These are phyloP conservation scores for Moelleriella libera DNA, from an alignment of 2,329 filamentous ascomycete genomes.

Conservation along the genomic window DNA sequence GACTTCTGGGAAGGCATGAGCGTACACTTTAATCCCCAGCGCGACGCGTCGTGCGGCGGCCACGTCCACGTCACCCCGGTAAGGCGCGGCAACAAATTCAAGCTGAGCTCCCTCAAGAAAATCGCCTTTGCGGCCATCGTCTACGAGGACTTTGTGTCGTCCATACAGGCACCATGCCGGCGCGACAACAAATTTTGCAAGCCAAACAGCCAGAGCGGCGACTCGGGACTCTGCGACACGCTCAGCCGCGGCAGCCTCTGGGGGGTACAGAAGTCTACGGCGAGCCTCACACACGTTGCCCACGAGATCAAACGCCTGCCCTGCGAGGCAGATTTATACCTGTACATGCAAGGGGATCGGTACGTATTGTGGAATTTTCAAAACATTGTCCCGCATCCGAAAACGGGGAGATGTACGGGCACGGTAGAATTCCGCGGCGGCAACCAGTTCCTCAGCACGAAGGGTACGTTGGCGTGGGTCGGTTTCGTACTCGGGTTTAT, in stretches of 20 bases:
- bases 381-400: slow-evolving; percentile 22
- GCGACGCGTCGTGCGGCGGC: slow-evolving; percentile 20
- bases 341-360: slow-evolving; percentile 23
- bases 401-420: slow-evolving; percentile 20
- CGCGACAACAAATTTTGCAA: slow-evolving; percentile 21
- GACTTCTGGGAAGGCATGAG: slow-evolving; percentile 27
- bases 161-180: slow-evolving; percentile 16
- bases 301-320: slow-evolving; percentile 12
- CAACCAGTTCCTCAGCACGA: slow-evolving; percentile 22
- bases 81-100: slow-evolving; percentile 18
- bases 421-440: slow-evolving; percentile 25
- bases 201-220: slow-evolving; percentile 16
- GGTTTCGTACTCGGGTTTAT: slow-evolving; percentile 24
- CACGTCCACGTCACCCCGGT: slow-evolving; percentile 25
- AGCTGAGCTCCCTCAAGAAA: slow-evolving; percentile 18
- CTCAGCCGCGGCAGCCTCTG: slow-evolving; percentile 6
- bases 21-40: slow-evolving; percentile 23
- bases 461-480: slow-evolving; percentile 22
- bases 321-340: slow-evolving; percentile 16
- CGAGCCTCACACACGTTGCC: slow-evolving; percentile 14
- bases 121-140: slow-evolving; percentile 21
- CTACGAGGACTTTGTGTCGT: slow-evolving; percentile 20
- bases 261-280: slow-evolving; percentile 11
- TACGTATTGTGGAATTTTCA: slow-evolving; percentile 27
- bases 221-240: slow-evolving; percentile 14